Base-by-base conservation (phyloP, 1,284 basidiomycete species). In the Pterulicium gracile region DNA sequence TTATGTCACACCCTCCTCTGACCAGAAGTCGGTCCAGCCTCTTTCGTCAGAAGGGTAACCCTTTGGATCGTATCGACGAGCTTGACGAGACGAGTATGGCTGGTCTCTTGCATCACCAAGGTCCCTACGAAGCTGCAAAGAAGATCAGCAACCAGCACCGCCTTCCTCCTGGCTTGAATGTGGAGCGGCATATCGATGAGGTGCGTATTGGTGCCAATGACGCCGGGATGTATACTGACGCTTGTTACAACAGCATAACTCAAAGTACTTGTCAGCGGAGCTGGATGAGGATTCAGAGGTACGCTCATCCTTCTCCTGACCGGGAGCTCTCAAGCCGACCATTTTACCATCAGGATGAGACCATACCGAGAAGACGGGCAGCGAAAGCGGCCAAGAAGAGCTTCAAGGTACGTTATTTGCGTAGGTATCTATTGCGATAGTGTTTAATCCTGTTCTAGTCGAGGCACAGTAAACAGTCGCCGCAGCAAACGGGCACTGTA, bases 11-110 rank as follows among this genome's bases (percentile, higher is more conserved):
- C 45, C 48, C 53, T 51, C 42, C 3, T 40, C 34, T 22, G 32
- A 36, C 27, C n/a, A 27, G 47, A 41, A 42, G 20, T 50, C 45
- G 44, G 18, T 46, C 45, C 40, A 51, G 52, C 43, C 54, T 45
- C 18, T 49, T 49, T 42, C 52, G 46, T 15, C 51, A 42, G 42
- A 59, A 55, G 40, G 60, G 50, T 49, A 64, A 54, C 54, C 69
- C 75, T 47, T 66, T 87, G 43, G 84, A 86, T 61, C 69, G 70
- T 21, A 81, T 87, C 50, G 83, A 87, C 55, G 80, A 85, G 58
- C 60, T 87, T 34, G 84, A 88, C 55, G 81, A 84, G 57, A 74
- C 74, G 12, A 80, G 77, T 56, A 80, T 81, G 2, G 67, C 77
- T 47, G 82, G 81, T 2, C 60, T 67, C 13, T 63, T 80, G 51